These are phyloP conservation scores for Candida maris DNA, from an alignment of 805 yeast genomes.

Conservation along the genomic window DNA sequence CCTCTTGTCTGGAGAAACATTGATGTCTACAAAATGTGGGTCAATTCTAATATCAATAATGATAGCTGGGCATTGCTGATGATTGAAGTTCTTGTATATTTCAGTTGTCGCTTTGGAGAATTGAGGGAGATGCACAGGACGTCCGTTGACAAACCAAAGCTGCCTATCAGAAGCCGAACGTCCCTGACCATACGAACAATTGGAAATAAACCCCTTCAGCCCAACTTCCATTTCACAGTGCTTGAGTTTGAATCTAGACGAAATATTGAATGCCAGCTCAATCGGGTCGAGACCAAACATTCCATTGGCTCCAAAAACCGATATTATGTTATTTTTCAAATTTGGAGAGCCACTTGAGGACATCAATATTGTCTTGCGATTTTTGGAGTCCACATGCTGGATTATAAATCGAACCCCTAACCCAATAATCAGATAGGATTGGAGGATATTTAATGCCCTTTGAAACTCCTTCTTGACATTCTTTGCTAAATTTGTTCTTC, in stretches of 20 bases:
- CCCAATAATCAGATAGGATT: conserved; percentile 62
- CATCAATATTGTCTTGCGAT: conserved; percentile 52
- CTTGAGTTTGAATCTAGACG: conserved; percentile 25
- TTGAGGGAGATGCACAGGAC: conserved; percentile 65
- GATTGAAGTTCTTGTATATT: conserved; percentile 65
- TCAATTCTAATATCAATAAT: conserved; percentile 56
- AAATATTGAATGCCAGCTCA: conserved; percentile 37
- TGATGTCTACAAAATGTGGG: conserved; percentile 63
- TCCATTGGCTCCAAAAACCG: conserved; percentile 68
- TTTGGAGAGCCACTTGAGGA: conserved; percentile 51
- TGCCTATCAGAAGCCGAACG: conserved; percentile 74
- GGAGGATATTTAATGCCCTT: conserved; percentile 60
- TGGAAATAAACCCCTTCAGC: conserved; percentile 65
- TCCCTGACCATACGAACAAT: conserved; percentile 76
- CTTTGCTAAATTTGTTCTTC: conserved; percentile 68
- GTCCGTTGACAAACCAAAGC: conserved; percentile 61
- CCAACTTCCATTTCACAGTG: conserved; percentile 32
- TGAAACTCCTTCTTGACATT: conserved; percentile 68
- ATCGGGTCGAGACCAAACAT: conserved; percentile 55
- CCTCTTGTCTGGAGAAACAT: conserved; percentile 90
- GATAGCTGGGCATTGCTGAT: conserved; percentile 68
- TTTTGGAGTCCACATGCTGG: conserved; percentile 44
- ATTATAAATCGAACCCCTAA: conserved; percentile 58
- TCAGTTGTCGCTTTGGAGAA: conserved; percentile 65
- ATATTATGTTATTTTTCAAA: conserved; percentile 55